Percentiles rank a stretch among this genome's conserved stretches.
Conservation (phyloP, 2,329 filamentous ascomycete genomes). For the Colletotrichum cereale region DNA sequence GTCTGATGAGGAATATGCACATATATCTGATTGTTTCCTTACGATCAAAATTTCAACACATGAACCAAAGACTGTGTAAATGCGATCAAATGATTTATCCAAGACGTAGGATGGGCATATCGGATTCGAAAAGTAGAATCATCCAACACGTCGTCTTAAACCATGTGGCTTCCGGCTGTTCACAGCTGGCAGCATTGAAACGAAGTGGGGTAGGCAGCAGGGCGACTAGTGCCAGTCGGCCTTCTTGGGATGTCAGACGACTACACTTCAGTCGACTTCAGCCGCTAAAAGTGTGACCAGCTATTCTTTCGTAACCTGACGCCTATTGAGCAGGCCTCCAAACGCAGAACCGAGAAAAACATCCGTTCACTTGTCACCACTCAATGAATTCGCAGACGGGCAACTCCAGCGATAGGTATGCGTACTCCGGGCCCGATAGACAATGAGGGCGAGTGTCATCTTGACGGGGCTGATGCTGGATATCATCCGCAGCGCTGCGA, state of each 20-base stretch:
- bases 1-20: neutral
- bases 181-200: neutral
- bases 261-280: conserved; percentile 11
- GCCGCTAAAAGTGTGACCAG: neutral
- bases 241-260: neutral
- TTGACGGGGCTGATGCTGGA: neutral
- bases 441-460: no score
- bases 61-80: no score
- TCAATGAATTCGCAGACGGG: conserved; percentile 6
- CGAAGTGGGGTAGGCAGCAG: conserved; percentile 6
- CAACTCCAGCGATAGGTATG: conserved; percentile 20
- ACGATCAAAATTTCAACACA: accelerated
- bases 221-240: neutral
- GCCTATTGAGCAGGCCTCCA: neutral
- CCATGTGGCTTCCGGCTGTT: neutral
- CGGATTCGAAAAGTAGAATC: neutral
- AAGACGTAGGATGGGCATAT: neutral
- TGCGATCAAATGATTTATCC: no score
- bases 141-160: neutral
- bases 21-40: neutral
- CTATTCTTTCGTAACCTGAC: neutral
- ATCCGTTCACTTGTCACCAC: neutral
- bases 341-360: neutral
- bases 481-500: conserved; percentile 54
- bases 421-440: neutral